Conservation (phyloP, 352 stramenopile species). For the Phytophthora vignae region DNA sequence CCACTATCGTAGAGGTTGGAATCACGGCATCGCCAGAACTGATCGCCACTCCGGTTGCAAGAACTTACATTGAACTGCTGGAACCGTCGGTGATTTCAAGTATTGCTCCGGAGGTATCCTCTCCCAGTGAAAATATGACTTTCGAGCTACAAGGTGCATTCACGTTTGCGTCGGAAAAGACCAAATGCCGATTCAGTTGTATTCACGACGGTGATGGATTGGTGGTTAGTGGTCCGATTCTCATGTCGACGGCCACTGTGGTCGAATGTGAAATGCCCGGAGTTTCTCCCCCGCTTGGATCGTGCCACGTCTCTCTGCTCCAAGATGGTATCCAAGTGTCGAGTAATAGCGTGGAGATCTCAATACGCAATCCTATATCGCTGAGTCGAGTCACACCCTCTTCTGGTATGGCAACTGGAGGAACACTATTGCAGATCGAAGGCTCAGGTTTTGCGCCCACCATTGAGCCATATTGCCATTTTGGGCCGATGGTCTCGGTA, state of each 20-base stretch:
- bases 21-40: slow-evolving; percentile 15
- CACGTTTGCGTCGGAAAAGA: slow-evolving; percentile 26
- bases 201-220: not conserved
- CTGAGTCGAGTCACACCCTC: slow-evolving; percentile 33
- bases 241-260: slow-evolving; percentile 24
- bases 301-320: slow-evolving; percentile 37
- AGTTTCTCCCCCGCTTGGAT: slow-evolving; percentile 1
- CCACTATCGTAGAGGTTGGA: slow-evolving; percentile 31
- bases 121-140: slow-evolving; percentile 8
- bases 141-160: slow-evolving; percentile 48
- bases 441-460: slow-evolving; percentile 37
- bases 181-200: slow-evolving; percentile 38
- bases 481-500: slow-evolving; percentile 20
- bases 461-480: slow-evolving; percentile 40
- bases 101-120: slow-evolving; percentile 16
- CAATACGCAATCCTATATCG: slow-evolving; percentile 15
- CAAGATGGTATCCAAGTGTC: slow-evolving; percentile 37
- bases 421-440: slow-evolving; percentile 42
- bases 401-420: slow-evolving; percentile 31
- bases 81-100: slow-evolving; percentile 36
- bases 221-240: slow-evolving; percentile 13
- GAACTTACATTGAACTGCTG: slow-evolving; percentile 32
- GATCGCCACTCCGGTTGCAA: slow-evolving; percentile 2
- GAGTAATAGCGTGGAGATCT: slow-evolving; percentile 29
- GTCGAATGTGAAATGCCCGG: slow-evolving; percentile 35